Base-by-base conservation (phyloP, 768 basidiomycete species). In the Collybia sordida region DNA sequence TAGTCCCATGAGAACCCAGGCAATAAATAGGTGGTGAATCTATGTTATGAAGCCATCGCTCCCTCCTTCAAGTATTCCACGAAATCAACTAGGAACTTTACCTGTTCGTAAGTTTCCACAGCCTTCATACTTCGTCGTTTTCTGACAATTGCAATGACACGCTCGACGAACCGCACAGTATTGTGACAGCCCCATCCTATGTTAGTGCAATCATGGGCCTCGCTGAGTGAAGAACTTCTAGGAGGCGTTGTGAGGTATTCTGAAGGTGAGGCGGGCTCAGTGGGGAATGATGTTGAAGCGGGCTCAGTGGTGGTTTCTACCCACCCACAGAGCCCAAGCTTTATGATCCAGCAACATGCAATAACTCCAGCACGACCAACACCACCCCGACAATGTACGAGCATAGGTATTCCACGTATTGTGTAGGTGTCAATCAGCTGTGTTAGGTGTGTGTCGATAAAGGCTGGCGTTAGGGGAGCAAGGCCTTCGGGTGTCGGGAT, bases 91-190 rank as follows among this genome's bases (percentile, higher is more conserved):
- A 94, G 67, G 60, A 94, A 93, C 55, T 76, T 71, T 14, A 96
- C 96, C 67, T 98, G 95, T 63, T 97, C 93, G 63, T 89, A 86
- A 3, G 93, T 96, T 65, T 98, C 96, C 35, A 98, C 81, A 1
- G 94, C 93, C 64, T 98, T 98, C 49, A 86, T 67, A 57, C 93
- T 93, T 53, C 95, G 72, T 53, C 93, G 71, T 53, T 79, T 71
- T 42, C 95, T 70, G 6, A 94, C 81, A 49, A 93, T 79, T 5
- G 73, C 68, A 47, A 98, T 90, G 1, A 81, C 84, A 21, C 80
- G 77, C 61, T 90, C 85, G 7, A 93, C 85, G 39, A 91, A 76
- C 31, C 77, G 72, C 50, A 96, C 60, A 12, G 85, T 79, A 45
- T 79, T 41, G 28, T 40, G 6, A 9, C 24, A 31, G 19, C 19